Percentiles rank a stretch among this genome's conserved stretches.
These are phyloP conservation scores for Phialophora expanda DNA, from an alignment of 2,329 filamentous ascomycete genomes.

Conservation along the genomic window DNA sequence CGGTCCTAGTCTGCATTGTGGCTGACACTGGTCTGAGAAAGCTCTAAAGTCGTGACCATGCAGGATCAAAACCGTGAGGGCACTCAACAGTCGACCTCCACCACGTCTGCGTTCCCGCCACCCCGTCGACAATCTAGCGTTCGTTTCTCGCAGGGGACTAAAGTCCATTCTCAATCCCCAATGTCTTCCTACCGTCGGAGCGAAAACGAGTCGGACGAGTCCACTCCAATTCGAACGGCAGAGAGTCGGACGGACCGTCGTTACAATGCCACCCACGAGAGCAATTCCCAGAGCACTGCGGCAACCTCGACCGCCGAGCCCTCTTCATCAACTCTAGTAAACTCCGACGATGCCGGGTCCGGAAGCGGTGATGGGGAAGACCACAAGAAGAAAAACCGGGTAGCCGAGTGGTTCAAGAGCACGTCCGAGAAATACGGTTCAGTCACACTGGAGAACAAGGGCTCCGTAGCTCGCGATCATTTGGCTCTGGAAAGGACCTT, in stretches of 20 bases:
- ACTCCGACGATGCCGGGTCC: slow-evolving; percentile 1
- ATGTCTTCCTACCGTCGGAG: slow-evolving; percentile 32
- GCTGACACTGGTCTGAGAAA: slow-evolving; percentile 7
- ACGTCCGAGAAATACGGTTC: slow-evolving; percentile 65
- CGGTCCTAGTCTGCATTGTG: neutral
- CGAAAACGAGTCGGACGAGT: slow-evolving; percentile 33
- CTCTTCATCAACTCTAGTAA: slow-evolving; percentile 9
- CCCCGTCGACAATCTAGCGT: slow-evolving; percentile 29
- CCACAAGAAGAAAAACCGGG: slow-evolving; percentile 31
- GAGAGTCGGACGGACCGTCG: slow-evolving; percentile 30
- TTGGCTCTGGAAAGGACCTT: slow-evolving; percentile 71
- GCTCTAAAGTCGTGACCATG: slow-evolving; percentile 25
- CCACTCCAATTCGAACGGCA: slow-evolving; percentile 36
- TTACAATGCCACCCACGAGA: slow-evolving; percentile 33
- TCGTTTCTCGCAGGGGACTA: slow-evolving; percentile 36
- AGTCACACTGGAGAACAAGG: slow-evolving; percentile 69
- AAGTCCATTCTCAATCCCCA: slow-evolving; percentile 24
- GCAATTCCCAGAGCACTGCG: slow-evolving; percentile 1
- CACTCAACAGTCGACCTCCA: slow-evolving; percentile 16
- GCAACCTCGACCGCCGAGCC: neutral
- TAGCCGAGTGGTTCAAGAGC: slow-evolving; percentile 52
- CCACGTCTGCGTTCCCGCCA: slow-evolving; percentile 15
- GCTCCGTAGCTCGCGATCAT: slow-evolving; percentile 69
- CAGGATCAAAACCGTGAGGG: slow-evolving; percentile 21
- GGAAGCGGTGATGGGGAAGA: slow-evolving; percentile 14